These are phyloP conservation scores for Arthrobotrys sphaeroides DNA, from an alignment of 2,329 filamentous ascomycete genomes.

Conservation along the genomic window DNA sequence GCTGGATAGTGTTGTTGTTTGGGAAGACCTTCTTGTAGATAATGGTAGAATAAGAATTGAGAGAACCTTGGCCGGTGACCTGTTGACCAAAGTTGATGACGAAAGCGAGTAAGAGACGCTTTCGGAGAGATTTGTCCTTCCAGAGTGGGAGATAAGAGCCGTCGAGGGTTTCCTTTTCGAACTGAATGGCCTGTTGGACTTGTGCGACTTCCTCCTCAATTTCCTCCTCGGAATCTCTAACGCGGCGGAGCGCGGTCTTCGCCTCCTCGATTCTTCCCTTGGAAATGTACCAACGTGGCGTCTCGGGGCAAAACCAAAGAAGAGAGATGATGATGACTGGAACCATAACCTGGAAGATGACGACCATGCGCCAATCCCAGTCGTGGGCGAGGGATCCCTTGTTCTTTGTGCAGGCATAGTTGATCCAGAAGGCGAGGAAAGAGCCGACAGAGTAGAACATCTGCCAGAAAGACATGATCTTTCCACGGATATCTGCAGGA, in stretches of 20 bases:
- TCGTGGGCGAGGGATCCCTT: constrained; percentile 65
- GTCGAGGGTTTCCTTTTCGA: constrained; percentile 75
- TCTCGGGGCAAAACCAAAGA: constrained; percentile 74
- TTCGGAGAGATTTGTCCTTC: constrained; percentile 75
- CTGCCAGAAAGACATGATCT: constrained; percentile 76
- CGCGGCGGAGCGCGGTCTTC: constrained; percentile 67
- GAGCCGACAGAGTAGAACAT: constrained; percentile 73
- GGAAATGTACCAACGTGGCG: constrained; percentile 75
- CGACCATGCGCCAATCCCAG: constrained; percentile 78
- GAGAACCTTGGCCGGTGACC: constrained; percentile 75
- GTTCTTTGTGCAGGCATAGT: constrained; percentile 71
- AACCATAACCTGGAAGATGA: constrained; percentile 77
- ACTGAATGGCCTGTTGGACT: constrained; percentile 75
- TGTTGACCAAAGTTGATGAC: constrained; percentile 77
- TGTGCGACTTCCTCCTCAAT: constrained; percentile 73
- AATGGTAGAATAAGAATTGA: constrained; percentile 77
- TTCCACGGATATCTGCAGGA: constrained; percentile 71
- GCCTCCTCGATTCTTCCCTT: constrained; percentile 71
- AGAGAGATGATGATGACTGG: constrained; percentile 71
- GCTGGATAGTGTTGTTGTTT: constrained; percentile 69
- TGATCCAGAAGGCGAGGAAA: constrained; percentile 74
- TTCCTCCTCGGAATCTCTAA: constrained; percentile 72
- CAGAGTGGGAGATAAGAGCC: constrained; percentile 72
- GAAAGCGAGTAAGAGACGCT: constrained; percentile 72
- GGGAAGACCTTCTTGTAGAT: constrained; percentile 78